Evolutionary conservation across 495 filamentous ascomycete species (phyloP).

Genomic region (Geopyxis carbonaria): DNA sequence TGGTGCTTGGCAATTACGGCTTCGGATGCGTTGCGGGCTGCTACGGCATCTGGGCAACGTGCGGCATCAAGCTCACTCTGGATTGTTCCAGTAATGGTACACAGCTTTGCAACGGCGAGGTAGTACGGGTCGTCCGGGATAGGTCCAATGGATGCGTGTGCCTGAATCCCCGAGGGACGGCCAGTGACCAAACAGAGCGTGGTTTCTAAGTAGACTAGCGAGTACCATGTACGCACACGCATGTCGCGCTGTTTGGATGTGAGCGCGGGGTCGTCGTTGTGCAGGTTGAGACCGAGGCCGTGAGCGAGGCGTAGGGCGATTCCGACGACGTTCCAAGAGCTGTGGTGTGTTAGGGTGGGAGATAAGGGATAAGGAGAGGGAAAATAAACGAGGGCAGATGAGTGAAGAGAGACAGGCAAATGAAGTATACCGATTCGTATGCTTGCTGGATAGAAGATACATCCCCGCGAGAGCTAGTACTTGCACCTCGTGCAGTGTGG

Average conservation of each 20-base stretch:
- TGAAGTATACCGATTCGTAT: conserved; percentile 18
- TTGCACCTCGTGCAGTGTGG: conserved; percentile 14
- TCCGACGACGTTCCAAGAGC: conserved; percentile 22
- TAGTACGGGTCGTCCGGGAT: conserved; percentile 17
- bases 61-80: conserved; percentile 11
- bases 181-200: conserved; percentile 16
- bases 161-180: conserved; percentile 15
- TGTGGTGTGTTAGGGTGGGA: too few species aligned
- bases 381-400: too few species aligned
- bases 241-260: conserved; percentile 8
- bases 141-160: conserved; percentile 7
- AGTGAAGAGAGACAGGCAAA: not conserved
- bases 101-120: conserved; percentile 7
- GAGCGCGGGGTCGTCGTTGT: conserved; percentile 3
- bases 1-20: conserved; percentile 1
- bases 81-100: conserved; percentile 9
- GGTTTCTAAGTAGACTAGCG: conserved; percentile 15
- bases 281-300: conserved; percentile 18
- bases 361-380: too few species aligned
- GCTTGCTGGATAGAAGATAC: conserved; percentile 17
- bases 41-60: conserved; percentile 3
- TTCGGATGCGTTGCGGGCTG: conserved; percentile 6
- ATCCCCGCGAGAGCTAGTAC: conserved; percentile 18
- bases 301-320: conserved; percentile 17
- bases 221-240: conserved; percentile 18